Conservation (phyloP, 345 rosid species). For the Citrus medica region DNA sequence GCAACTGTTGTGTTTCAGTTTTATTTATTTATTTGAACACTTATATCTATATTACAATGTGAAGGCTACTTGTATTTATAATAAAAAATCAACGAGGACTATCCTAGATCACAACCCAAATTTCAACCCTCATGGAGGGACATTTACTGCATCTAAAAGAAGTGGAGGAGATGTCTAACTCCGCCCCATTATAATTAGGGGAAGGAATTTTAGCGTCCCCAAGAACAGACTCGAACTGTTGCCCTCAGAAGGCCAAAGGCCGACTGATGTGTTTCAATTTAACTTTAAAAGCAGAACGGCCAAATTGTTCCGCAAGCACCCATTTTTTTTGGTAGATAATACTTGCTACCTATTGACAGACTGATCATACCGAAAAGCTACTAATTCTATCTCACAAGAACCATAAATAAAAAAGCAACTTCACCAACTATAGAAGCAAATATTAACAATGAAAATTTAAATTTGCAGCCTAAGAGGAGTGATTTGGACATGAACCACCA, state of each 20-base stretch:
- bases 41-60: too few relatives aligned
- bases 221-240: too few relatives aligned
- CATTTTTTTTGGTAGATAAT: not conserved
- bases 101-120: too few relatives aligned
- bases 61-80: too few relatives aligned
- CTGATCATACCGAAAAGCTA: not conserved
- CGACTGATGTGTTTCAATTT: not conserved
- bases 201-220: too few relatives aligned
- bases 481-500: conserved; percentile 76
- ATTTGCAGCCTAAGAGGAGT: conserved; percentile 49
- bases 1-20: not conserved
- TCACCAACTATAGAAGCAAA: not conserved
- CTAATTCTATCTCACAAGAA: not conserved
- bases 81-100: too few relatives aligned
- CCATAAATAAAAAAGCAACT: not conserved
- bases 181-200: too few relatives aligned
- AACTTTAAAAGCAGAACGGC: not conserved
- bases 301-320: not conserved
- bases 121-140: too few relatives aligned
- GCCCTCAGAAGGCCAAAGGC: too few relatives aligned
- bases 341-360: not conserved
- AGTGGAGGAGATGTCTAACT: too few relatives aligned
- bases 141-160: too few relatives aligned
- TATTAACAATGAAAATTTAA: not conserved
- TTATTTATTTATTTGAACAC: too few relatives aligned